phyloP scores from a whole-genome alignment of 371 early-diverging fungal genomes.

The Rhizopus microsporus region DNA sequence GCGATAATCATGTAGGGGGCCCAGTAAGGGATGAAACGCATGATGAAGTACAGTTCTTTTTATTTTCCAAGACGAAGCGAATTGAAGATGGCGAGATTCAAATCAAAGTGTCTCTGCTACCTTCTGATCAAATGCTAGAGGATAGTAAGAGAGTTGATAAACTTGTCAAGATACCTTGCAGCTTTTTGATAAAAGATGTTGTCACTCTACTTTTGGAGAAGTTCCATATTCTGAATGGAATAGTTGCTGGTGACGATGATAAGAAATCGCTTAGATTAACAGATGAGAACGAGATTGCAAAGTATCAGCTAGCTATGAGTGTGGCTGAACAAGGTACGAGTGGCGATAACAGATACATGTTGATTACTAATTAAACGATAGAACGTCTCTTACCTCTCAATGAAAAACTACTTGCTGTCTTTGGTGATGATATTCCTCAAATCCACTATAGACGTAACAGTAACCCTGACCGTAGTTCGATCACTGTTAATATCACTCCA shows the following conservation, averaged over 20 bases:
- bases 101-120: slow-evolving; percentile 41
- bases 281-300: slow-evolving; percentile 28
- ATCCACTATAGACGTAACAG: slow-evolving; percentile 38
- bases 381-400: slow-evolving; percentile 23
- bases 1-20: slow-evolving; percentile 41
- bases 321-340: slow-evolving; percentile 27
- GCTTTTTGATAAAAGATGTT: slow-evolving; percentile 39
- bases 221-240: slow-evolving; percentile 52
- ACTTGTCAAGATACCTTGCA: slow-evolving; percentile 32
- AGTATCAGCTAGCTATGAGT: slow-evolving; percentile 31
- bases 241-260: slow-evolving; percentile 34
- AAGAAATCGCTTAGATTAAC: slow-evolving; percentile 32
- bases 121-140: slow-evolving; percentile 22
- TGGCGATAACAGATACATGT: slow-evolving; percentile 17
- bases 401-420: slow-evolving; percentile 34
- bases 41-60: slow-evolving; percentile 38
- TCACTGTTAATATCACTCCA: slow-evolving; percentile 39
- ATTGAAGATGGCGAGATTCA: slow-evolving; percentile 40
- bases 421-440: slow-evolving; percentile 37
- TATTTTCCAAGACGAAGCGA: slow-evolving; percentile 35
- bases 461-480: slow-evolving; percentile 47
- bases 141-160: slow-evolving; percentile 42
- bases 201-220: slow-evolving; percentile 41
- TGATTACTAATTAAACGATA: slow-evolving; percentile 12
- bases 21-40: slow-evolving; percentile 21